Evolutionary conservation across 352 stramenopile genomes (phyloP).

Genomic region (Phytophthora colocasiae): DNA sequence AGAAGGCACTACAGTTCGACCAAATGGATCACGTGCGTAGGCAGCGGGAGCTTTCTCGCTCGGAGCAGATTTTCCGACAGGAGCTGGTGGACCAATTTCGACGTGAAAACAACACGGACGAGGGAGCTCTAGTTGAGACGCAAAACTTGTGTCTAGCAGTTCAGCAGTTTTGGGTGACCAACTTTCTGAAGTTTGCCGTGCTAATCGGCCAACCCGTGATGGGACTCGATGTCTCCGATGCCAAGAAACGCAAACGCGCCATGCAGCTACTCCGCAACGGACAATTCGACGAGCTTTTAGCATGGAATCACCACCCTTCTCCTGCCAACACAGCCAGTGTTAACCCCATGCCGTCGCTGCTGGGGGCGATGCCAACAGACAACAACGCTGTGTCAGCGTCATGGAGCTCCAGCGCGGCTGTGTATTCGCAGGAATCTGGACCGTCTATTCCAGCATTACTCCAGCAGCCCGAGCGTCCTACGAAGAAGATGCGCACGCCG

Average conservation of each 20-base stretch:
- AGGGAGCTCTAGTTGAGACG: conserved; percentile 75
- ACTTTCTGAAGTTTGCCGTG: conserved; percentile 87
- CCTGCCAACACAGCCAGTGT: conserved; percentile 48
- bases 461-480: conserved; percentile 40
- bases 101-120: conserved; percentile 85
- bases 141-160: conserved; percentile 77
- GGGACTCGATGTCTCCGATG: conserved; percentile 77
- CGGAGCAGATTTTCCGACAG: conserved; percentile 81
- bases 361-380: conserved; percentile 17
- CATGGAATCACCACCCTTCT: conserved; percentile 58
- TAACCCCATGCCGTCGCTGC: conserved; percentile 45
- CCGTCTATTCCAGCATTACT: conserved; percentile 39
- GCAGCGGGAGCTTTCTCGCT: conserved; percentile 73
- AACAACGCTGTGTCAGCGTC: conserved; percentile 11
- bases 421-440: conserved; percentile 42
- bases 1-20: conserved; percentile 78
- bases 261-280: conserved; percentile 81
- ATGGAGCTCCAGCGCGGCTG: conserved; percentile 29
- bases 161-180: conserved; percentile 87
- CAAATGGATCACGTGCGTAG: conserved; percentile 65
- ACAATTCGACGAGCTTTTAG: conserved; percentile 78
- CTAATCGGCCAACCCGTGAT: conserved; percentile 77
- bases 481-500: conserved; percentile 66
- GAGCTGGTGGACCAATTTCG: conserved; percentile 85
- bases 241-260: conserved; percentile 85